These are phyloP conservation scores for Wickerhamiella sergipiensis DNA, from an alignment of 805 yeast species.

Conservation along the genomic window DNA sequence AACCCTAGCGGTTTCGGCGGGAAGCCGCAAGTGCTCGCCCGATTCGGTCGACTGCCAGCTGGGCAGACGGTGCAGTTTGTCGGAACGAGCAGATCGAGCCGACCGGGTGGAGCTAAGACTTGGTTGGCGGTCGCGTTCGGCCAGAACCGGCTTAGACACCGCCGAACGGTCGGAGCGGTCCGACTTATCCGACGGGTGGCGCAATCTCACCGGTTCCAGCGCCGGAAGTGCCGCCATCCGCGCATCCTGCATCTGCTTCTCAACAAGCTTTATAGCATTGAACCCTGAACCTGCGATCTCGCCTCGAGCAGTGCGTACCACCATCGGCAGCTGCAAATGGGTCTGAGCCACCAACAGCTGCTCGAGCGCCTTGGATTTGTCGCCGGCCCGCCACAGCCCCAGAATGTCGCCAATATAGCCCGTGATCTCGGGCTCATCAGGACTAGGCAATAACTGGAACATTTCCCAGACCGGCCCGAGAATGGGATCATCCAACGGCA, in stretches of 20 bases:
- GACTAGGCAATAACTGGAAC: background rate
- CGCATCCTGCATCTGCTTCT: background rate
- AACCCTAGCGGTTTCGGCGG: no score
- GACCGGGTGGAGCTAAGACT: background rate
- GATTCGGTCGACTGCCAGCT: background rate
- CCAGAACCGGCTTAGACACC: background rate
- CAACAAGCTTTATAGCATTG: background rate
- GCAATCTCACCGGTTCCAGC: background rate
- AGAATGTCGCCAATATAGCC: background rate
- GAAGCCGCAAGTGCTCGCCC: no score
- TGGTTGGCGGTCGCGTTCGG: background rate
- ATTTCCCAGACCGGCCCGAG: background rate
- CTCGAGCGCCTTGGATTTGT: background rate
- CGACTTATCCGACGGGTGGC: background rate
- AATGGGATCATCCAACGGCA: background rate
- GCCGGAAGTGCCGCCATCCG: background rate
- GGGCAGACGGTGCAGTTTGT: background rate
- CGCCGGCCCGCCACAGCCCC: background rate
- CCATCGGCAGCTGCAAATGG: background rate
- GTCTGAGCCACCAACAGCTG: background rate
- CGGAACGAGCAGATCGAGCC: background rate
- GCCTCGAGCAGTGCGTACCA: background rate
- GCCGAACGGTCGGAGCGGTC: background rate
- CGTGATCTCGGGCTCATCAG: background rate
- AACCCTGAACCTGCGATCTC: background rate